Evolutionary conservation across 306 rosid species (phyloP).

Genomic region (Casuarina equisetifolia): DNA sequence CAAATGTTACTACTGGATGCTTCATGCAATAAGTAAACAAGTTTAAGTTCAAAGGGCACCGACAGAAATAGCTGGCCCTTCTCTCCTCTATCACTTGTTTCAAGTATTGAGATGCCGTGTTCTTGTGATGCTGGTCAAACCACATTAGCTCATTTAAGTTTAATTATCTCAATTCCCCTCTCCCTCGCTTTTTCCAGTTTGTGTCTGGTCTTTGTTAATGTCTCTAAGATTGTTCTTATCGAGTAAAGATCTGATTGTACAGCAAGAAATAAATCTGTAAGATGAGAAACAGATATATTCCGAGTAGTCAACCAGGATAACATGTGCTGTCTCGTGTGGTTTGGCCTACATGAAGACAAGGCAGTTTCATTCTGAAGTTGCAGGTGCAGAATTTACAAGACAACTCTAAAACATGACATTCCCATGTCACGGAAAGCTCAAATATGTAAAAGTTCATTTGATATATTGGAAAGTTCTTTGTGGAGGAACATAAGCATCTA

Average conservation of each 20-base stretch:
- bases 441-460: slow-evolving; percentile 6
- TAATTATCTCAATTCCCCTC: not conserved
- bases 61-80: not conserved
- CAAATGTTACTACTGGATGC: not conserved
- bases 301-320: not conserved
- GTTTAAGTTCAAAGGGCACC: not conserved
- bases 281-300: not conserved
- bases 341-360: not conserved
- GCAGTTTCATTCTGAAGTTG: too few species aligned
- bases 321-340: not conserved
- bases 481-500: slow-evolving; percentile 9
- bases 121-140: not conserved
- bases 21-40: not conserved
- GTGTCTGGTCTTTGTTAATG: not conserved
- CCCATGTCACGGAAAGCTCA: too few species aligned
- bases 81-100: not conserved
- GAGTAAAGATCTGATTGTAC: not conserved
- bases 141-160: not conserved
- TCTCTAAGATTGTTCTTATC: not conserved
- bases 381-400: too few species aligned
- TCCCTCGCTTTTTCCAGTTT: not conserved
- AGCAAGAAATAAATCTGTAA: not conserved
- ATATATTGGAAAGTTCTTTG: slow-evolving; percentile 2
- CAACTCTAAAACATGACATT: too few species aligned
- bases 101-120: not conserved